These are phyloP conservation scores for Rhizophagus sp. DNA, from an alignment of 192 early-diverging fungal genomes.

Conservation along the genomic window DNA sequence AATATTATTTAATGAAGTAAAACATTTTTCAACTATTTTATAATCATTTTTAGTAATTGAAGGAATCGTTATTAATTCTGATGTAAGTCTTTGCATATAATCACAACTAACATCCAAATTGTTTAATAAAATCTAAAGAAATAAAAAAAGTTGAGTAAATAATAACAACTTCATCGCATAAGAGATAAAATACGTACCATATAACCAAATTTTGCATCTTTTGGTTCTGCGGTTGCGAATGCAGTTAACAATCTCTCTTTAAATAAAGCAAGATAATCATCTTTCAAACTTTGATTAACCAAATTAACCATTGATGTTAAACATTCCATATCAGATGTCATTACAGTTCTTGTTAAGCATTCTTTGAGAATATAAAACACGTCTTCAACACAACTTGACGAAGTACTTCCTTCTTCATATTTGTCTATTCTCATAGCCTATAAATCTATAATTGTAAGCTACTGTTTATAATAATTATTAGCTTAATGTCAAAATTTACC, in stretches of 20 bases:
- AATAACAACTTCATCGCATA: neutral
- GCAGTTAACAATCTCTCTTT: constrained; percentile 57
- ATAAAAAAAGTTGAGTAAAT: neutral
- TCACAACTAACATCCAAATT: constrained; percentile 84
- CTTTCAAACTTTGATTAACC: constrained; percentile 65
- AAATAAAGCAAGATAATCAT: constrained; percentile 65
- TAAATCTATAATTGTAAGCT: neutral
- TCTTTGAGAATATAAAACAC: constrained; percentile 90
- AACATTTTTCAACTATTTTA: constrained; percentile 56
- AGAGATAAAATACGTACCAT: constrained; percentile 52
- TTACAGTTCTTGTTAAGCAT: constrained; percentile 66
- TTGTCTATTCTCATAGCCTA: constrained; percentile 72
- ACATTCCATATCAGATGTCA: constrained; percentile 70
- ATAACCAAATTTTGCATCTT: constrained; percentile 58
- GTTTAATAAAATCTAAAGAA: constrained; percentile 68
- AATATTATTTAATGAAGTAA: constrained; percentile 59
- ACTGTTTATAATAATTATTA: neutral
- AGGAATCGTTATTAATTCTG: constrained; percentile 51
- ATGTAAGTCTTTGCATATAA: constrained; percentile 74
- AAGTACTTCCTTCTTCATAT: constrained; percentile 47
- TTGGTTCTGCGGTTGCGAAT: constrained; percentile 54
- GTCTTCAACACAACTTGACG: constrained; percentile 83
- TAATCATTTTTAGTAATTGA: constrained; percentile 51
- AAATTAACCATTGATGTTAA: constrained; percentile 71
- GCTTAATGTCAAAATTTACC: constrained; percentile 37